Base-by-base conservation (phyloP, 2,329 filamentous ascomycete genomes). In the Aspergillus hortae region DNA sequence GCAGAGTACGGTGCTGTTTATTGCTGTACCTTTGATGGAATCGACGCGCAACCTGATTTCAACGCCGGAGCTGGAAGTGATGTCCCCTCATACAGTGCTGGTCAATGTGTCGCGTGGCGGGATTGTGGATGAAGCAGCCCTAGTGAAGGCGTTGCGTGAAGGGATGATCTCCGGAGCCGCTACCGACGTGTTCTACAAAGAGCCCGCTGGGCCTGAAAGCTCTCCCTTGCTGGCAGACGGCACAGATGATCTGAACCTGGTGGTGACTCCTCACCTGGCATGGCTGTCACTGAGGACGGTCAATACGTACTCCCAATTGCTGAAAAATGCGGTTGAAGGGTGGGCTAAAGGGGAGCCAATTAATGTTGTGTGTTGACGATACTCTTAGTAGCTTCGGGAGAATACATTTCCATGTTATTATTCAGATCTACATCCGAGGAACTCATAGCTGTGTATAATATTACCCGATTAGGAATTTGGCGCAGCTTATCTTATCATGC, bases 201-300 rank as follows among this genome's bases (percentile, higher is more conserved):
- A 82, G 57, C 79, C 79, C 15, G 72, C 69, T 3, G 73, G 68
- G 0, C 72, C 69, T 36, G 67, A 72, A 12, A 75, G 72, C 19
- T 74, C 70, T 5, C 71, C 74, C 0, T 62, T 81, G 43, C 58
- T 80, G 21, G 60, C 67, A 6, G 67, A 74, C n/a, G 75, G 77
- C 15, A 67, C 67, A 2, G 67, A 71, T 46, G 69, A 73, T 17
- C 70, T 80, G 11, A 80, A 81, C 53, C 62, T 83, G 53, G 73
- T 79, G 0, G 57, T 80, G 38, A 78, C 71, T 44, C 79, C 79
- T 15, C 80, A 83, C 66, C 55, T 81, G 36, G 80, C 80, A 1
- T 83, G 80, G 80, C 76, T 74, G 56, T 74, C 77, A 1, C 69
- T 73, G 44, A 72, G 67, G 56, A 81, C 77, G 4, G 67, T 77